A percentile compares a stretch with the other conserved stretches of the same genome.
Conservation (phyloP, 495 filamentous ascomycete species). For the Durotheca rogersii region DNA sequence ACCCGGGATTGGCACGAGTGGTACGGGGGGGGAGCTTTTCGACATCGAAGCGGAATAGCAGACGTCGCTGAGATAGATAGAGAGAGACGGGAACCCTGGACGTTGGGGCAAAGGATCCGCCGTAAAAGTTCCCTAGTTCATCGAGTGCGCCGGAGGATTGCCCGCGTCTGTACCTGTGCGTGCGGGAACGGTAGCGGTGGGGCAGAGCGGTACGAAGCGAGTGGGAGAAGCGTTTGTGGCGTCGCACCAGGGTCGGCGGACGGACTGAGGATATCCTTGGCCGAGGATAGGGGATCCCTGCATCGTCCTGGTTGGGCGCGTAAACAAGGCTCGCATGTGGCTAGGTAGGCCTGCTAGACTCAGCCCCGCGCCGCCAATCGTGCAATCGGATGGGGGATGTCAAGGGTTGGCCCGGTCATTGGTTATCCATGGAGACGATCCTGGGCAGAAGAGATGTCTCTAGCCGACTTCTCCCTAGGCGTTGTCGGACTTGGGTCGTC, state of each 20-base stretch:
- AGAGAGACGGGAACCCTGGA: no score
- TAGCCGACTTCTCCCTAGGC: conserved; percentile 8
- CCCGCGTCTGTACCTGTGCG: conserved; percentile 16
- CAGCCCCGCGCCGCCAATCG: conserved; percentile 39
- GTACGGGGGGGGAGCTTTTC: conserved; percentile 13
- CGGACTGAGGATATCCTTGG: conserved; percentile 30
- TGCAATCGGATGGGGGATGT: conserved; percentile 47
- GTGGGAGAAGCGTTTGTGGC: conserved; percentile 30
- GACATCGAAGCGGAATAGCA: conserved; percentile 19
- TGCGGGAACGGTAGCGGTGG: conserved; percentile 28
- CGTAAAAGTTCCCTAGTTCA: conserved; percentile 19
- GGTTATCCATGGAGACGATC: conserved; percentile 29
- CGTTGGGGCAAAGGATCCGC: conserved; percentile 9
- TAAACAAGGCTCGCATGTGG: conserved; percentile 52
- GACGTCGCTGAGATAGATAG: conserved; percentile 14
- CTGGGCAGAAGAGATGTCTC: conserved; percentile 15
- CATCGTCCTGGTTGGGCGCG: conserved; percentile 46
- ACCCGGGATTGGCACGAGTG: conserved; percentile 5
- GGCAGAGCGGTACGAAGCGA: conserved; percentile 40
- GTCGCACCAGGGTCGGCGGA: conserved; percentile 26
- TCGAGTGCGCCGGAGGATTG: conserved; percentile 19
- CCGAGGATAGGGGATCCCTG: conserved; percentile 42
- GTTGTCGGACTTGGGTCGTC: conserved; percentile 23
- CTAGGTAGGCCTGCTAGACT: conserved; percentile 28
- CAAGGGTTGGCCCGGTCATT: conserved; percentile 41